phyloP scores from a whole-genome alignment of 2,329 filamentous ascomycete species.

The Metarhizium brunneum region DNA sequence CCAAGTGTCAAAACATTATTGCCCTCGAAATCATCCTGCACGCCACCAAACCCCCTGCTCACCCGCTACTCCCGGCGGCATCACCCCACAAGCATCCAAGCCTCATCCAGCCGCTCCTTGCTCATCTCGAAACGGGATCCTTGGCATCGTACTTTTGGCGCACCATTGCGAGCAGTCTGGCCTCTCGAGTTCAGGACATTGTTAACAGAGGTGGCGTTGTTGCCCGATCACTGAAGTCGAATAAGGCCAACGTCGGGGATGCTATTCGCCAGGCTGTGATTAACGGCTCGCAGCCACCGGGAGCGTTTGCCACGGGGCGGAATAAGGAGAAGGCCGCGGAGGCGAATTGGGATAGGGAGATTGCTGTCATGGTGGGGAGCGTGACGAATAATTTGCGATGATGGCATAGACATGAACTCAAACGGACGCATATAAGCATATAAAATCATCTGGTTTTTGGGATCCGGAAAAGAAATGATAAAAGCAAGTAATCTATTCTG shows the following conservation, averaged over 20 bases:
- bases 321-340: constrained; percentile 37
- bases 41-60: constrained; percentile 54
- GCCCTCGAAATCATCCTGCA: constrained; percentile 73
- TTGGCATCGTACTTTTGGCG: constrained; percentile 92
- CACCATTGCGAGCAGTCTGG: constrained; percentile 69
- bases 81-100: constrained; percentile 31
- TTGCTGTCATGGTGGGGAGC: constrained; percentile 88
- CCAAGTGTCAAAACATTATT: constrained; percentile 84
- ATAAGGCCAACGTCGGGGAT: constrained; percentile 64
- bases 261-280: constrained; percentile 77
- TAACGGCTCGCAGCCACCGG: constrained; percentile 62
- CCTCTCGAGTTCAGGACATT: constrained; percentile 74
- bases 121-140: constrained; percentile 76
- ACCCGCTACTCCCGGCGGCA: constrained; percentile 48
- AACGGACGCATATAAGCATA: background rate
- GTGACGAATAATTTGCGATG: constrained; percentile 53
- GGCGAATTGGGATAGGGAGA: constrained; percentile 76
- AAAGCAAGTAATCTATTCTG: too few species aligned
- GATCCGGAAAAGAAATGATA: too few species aligned
- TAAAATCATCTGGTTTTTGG: too few species aligned
- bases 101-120: constrained; percentile 64
- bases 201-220: constrained; percentile 73
- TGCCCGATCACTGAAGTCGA: constrained; percentile 69
- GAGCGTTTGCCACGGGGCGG: constrained; percentile 33
- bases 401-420: constrained; percentile 4